Conservation (phyloP, 2,329 filamentous ascomycete genomes). For the Sordariomycetes sp. region DNA sequence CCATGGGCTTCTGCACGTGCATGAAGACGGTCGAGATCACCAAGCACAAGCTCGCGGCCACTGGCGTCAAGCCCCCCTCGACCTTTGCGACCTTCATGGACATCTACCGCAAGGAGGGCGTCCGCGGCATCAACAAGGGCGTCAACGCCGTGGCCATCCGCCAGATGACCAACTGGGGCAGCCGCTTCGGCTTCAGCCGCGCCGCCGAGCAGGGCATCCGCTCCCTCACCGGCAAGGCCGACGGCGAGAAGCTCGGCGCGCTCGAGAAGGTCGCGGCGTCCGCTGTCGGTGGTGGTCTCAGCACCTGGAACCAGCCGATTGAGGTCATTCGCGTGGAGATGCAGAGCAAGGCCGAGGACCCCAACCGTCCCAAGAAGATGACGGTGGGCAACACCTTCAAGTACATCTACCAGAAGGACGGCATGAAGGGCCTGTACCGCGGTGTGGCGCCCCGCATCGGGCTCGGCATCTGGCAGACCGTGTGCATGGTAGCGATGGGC, state of each 20-base stretch:
- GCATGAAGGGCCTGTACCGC: slow-evolving; percentile 85
- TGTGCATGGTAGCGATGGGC: slow-evolving; percentile 98
- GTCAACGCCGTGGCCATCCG: slow-evolving; percentile 98
- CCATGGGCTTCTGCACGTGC: slow-evolving; percentile 99
- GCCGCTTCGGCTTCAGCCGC: slow-evolving; percentile 85
- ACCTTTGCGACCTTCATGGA: slow-evolving; percentile 94
- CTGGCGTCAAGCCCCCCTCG: slow-evolving; percentile 74
- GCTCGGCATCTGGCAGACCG: slow-evolving; percentile 95
- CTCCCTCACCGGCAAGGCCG: slow-evolving; percentile 63
- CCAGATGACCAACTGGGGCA: slow-evolving; percentile 99
- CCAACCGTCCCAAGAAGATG: slow-evolving; percentile 98
- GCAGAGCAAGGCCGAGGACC: slow-evolving; percentile 98
- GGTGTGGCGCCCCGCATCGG: slow-evolving; percentile 91
- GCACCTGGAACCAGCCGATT: slow-evolving; percentile 98
- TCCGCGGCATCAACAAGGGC: slow-evolving; percentile 93
- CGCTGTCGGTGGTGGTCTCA: slow-evolving; percentile 82
- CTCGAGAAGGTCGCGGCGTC: slow-evolving; percentile 84
- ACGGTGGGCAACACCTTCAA: slow-evolving; percentile 75
- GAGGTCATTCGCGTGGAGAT: slow-evolving; percentile 99
- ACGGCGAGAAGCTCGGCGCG: slow-evolving; percentile 66
- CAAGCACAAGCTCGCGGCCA: slow-evolving; percentile 84
- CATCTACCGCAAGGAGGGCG: slow-evolving; percentile 91
- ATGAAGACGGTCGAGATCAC: slow-evolving; percentile 99
- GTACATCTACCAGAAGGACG: slow-evolving; percentile 89
- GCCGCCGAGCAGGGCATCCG: slow-evolving; percentile 87